Conservation (phyloP, 1,284 basidiomycete genomes). For the Stygiomarasmius scandens region DNA sequence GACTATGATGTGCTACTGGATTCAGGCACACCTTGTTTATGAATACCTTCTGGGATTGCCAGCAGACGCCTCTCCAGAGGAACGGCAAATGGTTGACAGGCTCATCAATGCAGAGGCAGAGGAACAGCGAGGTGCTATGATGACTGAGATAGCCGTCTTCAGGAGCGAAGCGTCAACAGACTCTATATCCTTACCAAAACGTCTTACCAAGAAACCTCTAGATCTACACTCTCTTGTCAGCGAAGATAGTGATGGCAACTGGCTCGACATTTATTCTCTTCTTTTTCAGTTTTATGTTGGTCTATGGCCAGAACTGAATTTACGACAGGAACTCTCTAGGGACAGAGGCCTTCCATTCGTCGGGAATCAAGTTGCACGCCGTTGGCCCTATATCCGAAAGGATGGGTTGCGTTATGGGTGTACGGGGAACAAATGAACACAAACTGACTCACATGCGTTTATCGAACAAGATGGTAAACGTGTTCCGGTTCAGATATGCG, state of each 20-base stretch:
- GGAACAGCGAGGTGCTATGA: neutral
- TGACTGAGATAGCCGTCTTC: conserved; percentile 1
- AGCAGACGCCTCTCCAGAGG: conserved; percentile 8
- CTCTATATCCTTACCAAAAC: no score
- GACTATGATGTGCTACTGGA: conserved; percentile 34
- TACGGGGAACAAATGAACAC: conserved; percentile 7
- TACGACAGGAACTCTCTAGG: conserved; percentile 12
- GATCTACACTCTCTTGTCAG: no score
- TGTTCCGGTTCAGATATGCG: conserved; percentile 17
- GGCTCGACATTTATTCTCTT: conserved; percentile 2
- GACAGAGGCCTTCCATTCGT: conserved; percentile 11
- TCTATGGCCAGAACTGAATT: conserved; percentile 22
- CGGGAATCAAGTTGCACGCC: conserved; percentile 3
- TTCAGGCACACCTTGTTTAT: conserved; percentile 29
- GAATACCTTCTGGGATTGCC: conserved; percentile 28
- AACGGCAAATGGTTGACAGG: conserved; percentile 4
- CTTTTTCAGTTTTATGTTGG: conserved; percentile 12
- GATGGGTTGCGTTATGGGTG: conserved; percentile 25
- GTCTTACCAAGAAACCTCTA: no score
- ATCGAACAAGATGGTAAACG: conserved; percentile 2
- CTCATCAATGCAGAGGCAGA: conserved; percentile 2
- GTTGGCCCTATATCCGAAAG: conserved; percentile 22
- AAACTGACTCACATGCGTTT: conserved; percentile 17
- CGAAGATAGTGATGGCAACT: no score
- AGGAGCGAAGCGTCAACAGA: neutral